Evolutionary conservation across 345 rosid species (phyloP).

Genomic region (Salix udensis): DNA sequence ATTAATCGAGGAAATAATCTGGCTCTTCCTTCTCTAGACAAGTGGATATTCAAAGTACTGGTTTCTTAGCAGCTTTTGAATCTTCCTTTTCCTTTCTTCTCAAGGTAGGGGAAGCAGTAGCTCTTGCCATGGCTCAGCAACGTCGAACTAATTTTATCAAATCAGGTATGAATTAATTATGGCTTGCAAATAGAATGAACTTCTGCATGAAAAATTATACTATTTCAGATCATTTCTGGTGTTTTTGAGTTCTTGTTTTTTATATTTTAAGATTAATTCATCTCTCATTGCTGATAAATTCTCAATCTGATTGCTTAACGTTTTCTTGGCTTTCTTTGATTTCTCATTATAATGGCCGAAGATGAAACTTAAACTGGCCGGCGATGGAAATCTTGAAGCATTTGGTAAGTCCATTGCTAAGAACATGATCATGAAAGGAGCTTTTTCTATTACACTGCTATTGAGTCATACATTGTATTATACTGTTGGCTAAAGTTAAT

Average conservation of each 20-base stretch:
- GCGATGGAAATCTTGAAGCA: constrained; percentile 66
- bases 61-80: constrained; percentile 13
- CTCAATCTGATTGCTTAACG: constrained; percentile 10
- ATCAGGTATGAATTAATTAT: constrained; percentile 27
- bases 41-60: not conserved
- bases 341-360: constrained; percentile 18
- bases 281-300: not conserved
- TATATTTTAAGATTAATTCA: not conserved
- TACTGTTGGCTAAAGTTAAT: not conserved
- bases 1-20: not conserved
- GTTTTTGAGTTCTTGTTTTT: not conserved
- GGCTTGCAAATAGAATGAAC: not conserved
- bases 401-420: constrained; percentile 48
- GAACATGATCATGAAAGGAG: not conserved
- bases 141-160: constrained; percentile 42
- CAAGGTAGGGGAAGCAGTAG: constrained; percentile 73
- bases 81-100: not conserved
- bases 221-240: not conserved
- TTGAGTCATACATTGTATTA: too few species aligned
- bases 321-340: not conserved
- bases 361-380: constrained; percentile 62
- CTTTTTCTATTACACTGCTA: not conserved
- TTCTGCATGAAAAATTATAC: not conserved
- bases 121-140: constrained; percentile 68
- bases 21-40: not conserved